phyloP scores from a whole-genome alignment of 805 yeast genomes.

The Blastobotrys muscicola region DNA sequence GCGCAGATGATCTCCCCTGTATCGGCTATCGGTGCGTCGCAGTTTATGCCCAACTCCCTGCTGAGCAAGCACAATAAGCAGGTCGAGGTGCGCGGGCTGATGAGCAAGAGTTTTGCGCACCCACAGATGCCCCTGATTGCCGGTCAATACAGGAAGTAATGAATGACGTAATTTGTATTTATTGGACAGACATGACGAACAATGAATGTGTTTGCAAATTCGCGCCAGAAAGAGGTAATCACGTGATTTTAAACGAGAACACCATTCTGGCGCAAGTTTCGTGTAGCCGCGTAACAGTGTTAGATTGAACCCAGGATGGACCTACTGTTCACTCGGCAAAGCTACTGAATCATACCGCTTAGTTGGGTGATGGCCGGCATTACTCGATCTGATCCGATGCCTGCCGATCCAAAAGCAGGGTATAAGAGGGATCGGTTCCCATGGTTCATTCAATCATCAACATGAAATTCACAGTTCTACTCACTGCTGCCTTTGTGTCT shows the following conservation, averaged over 20 bases:
- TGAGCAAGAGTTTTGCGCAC: background rate
- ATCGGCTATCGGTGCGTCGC: background rate
- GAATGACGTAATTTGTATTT: slow-evolving; percentile 1
- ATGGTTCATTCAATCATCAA: too few relatives aligned
- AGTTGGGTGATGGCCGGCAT: too few relatives aligned
- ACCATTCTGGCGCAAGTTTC: too few relatives aligned
- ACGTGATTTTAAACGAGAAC: slow-evolving; percentile 2
- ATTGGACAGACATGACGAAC: background rate
- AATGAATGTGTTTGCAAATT: background rate
- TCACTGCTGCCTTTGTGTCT: too few relatives aligned
- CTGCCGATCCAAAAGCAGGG: too few relatives aligned
- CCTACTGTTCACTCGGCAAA: too few relatives aligned
- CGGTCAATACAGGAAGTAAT: background rate
- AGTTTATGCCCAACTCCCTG: slow-evolving; percentile 9
- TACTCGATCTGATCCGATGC: too few relatives aligned
- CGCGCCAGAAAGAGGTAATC: background rate
- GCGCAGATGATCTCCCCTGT: background rate
- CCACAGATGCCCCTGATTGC: background rate
- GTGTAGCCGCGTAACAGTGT: too few relatives aligned
- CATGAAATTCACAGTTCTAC: too few relatives aligned
- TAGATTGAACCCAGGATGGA: too few relatives aligned
- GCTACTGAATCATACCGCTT: too few relatives aligned
- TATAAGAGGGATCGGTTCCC: too few relatives aligned
- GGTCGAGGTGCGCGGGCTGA: slow-evolving; percentile 1
- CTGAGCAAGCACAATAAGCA: slow-evolving; percentile 5